phyloP scores from a whole-genome alignment of 2,329 filamentous ascomycete genomes.

The Hypomyces rosellus region DNA sequence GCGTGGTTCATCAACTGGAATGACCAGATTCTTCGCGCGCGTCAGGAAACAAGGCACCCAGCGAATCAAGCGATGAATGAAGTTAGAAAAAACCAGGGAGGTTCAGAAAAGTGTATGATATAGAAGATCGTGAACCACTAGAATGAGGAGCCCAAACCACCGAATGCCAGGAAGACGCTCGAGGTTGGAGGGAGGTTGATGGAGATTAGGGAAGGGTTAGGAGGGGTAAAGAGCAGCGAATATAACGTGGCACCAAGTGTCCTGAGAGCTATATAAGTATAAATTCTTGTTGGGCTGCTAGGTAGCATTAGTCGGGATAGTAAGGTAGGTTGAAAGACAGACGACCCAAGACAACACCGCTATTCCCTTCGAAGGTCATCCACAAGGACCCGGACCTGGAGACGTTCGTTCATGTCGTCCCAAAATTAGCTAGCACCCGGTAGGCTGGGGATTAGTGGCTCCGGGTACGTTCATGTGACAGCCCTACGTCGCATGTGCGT shows the following conservation, averaged over 20 bases:
- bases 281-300: background rate
- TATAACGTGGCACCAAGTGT: background rate
- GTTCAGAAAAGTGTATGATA: too few species aligned
- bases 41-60: background rate
- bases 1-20: background rate
- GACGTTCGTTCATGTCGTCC: background rate
- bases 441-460: background rate
- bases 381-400: background rate
- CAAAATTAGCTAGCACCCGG: too few species aligned
- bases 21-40: background rate
- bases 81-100: too few species aligned
- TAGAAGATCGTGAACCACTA: too few species aligned
- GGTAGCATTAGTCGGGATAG: background rate
- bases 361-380: conserved; percentile 10
- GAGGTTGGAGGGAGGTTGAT: background rate
- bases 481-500: too few species aligned
- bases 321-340: background rate
- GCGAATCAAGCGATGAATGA: too few species aligned
- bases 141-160: too few species aligned
- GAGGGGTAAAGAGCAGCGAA: background rate
- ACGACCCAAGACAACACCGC: conserved; percentile 2
- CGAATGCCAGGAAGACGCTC: too few species aligned
- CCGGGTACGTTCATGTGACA: conserved; percentile 7
- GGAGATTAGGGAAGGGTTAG: background rate
- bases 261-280: background rate